These are phyloP conservation scores for Massariosphaeria phaeospora DNA, from an alignment of 495 filamentous ascomycete species.

Conservation along the genomic window DNA sequence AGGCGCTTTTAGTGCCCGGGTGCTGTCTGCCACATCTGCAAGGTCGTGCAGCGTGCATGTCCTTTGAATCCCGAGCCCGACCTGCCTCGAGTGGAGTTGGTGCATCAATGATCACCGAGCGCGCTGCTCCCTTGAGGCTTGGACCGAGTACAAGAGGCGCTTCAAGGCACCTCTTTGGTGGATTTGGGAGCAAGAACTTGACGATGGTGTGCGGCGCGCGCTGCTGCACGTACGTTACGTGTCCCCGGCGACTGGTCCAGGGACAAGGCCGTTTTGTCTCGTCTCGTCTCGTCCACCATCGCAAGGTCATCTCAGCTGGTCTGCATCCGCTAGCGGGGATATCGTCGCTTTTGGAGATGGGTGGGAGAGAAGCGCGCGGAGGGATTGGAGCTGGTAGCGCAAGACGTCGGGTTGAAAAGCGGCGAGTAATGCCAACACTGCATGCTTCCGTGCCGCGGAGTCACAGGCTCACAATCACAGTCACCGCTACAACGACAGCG, in stretches of 20 bases:
- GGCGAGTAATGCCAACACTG: neutral
- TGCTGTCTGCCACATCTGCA: neutral
- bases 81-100: neutral
- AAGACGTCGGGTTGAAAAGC: no score
- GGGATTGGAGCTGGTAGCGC: no score
- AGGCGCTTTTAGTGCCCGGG: constrained; percentile 10
- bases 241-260: neutral
- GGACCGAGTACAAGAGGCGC: no score
- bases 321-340: no score
- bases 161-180: neutral
- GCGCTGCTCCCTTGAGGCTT: no score
- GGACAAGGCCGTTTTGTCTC: no score
- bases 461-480: neutral
- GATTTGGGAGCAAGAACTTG: neutral
- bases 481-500: neutral
- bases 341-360: no score
- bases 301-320: no score
- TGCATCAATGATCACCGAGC: no score
- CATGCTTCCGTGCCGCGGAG: neutral
- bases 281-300: no score
- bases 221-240: neutral
- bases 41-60: neutral
- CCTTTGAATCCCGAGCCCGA: neutral
- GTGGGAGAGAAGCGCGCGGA: no score
- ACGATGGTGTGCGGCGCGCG: neutral